phyloP scores from a whole-genome alignment of 257 asterid genomes.

The Anisodus acutangulus region DNA sequence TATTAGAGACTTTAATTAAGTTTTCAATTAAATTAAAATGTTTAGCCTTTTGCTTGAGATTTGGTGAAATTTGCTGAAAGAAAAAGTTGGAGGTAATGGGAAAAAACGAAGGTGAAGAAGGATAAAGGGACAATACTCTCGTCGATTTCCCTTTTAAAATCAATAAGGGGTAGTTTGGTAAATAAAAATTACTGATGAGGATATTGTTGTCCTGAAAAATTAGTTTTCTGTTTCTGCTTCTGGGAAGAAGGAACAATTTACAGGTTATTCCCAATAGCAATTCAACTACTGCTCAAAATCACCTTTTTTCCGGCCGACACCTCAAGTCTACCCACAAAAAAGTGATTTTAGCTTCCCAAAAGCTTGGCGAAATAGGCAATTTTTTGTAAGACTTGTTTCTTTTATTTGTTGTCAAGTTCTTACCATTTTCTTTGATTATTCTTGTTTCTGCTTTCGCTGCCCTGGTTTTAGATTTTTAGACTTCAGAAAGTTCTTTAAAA shows the following conservation, averaged over 20 bases:
- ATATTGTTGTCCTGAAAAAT: neutral
- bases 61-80: conserved; percentile 11
- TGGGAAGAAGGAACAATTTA: neutral
- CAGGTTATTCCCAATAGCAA: neutral
- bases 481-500: neutral
- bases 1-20: neutral
- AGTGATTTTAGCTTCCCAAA: neutral
- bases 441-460: neutral
- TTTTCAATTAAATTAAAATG: neutral
- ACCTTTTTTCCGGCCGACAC: neutral
- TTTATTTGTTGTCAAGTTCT: neutral
- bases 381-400: neutral
- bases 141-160: neutral
- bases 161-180: neutral
- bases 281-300: neutral
- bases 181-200: neutral
- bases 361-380: neutral
- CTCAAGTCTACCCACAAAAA: neutral
- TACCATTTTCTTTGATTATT: neutral
- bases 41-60: neutral
- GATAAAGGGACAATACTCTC: neutral
- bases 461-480: neutral
- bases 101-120: neutral
- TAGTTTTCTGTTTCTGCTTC: neutral
- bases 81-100: neutral